These are phyloP conservation scores for Fusarium sp. DNA, from an alignment of 2,329 filamentous ascomycete genomes.

Conservation along the genomic window DNA sequence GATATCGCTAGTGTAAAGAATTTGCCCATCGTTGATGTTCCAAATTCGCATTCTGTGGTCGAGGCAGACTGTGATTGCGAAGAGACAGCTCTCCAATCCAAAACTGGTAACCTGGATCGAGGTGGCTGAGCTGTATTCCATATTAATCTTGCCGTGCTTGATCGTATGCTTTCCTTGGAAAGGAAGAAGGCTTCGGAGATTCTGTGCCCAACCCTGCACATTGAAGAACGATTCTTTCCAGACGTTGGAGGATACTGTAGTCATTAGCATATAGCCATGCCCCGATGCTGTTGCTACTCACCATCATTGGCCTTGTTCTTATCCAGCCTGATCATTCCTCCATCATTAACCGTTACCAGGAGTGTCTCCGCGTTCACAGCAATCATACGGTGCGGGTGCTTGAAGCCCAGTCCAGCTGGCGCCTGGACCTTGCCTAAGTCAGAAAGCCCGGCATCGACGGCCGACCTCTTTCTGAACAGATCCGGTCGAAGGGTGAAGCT, in stretches of 20 bases:
- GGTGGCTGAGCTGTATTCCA: conserved; percentile 76
- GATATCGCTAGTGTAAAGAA: conserved; percentile 82
- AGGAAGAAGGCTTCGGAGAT: conserved; percentile 73
- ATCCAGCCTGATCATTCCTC: conserved; percentile 78
- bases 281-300: conserved; percentile 49
- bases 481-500: conserved; percentile 86
- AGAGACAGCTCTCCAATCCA: conserved; percentile 63
- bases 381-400: conserved; percentile 82
- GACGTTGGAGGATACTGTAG: conserved; percentile 45
- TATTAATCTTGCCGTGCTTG: conserved; percentile 71
- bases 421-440: conserved; percentile 81
- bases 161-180: conserved; percentile 75
- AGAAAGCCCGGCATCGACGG: conserved; percentile 78
- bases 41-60: conserved; percentile 91
- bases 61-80: conserved; percentile 83
- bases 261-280: conserved; percentile 8
- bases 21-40: conserved; percentile 85
- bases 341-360: conserved; percentile 84
- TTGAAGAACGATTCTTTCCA: conserved; percentile 83
- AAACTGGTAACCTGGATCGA: conserved; percentile 68
- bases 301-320: conserved; percentile 64
- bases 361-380: conserved; percentile 80
- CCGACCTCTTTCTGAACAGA: conserved; percentile 78
- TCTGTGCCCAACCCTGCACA: conserved; percentile 77
- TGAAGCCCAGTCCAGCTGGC: conserved; percentile 80